phyloP scores from a whole-genome alignment of 2,329 filamentous ascomycete genomes.

The Fusarium marasasianum region DNA sequence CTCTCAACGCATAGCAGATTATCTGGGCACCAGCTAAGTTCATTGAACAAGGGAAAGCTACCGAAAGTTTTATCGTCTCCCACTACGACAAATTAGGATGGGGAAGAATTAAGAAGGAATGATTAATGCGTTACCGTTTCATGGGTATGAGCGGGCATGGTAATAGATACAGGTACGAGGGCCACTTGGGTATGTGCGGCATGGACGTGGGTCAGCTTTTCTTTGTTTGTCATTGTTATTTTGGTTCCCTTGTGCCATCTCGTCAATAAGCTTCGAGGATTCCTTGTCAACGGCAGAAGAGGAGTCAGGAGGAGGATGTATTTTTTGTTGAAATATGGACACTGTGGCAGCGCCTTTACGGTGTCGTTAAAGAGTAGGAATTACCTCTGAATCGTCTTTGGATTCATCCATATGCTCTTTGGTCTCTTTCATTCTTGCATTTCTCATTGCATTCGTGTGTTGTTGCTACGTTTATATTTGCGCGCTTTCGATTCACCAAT shows the following conservation, averaged over 20 bases:
- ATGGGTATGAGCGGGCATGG: slow-evolving; percentile 20
- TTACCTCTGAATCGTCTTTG: slow-evolving; percentile 4
- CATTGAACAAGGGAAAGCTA: slow-evolving; percentile 4
- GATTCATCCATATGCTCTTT: neutral
- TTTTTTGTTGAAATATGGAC: slow-evolving; percentile 27
- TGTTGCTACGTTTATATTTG: neutral
- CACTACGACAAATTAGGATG: slow-evolving; percentile 5
- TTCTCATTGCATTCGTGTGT: neutral
- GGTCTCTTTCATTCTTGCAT: neutral
- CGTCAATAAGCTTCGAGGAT: neutral
- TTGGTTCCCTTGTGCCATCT: slow-evolving; percentile 1
- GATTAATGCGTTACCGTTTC: slow-evolving; percentile 35
- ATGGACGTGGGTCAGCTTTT: slow-evolving; percentile 15
- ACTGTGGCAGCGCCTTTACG: slow-evolving; percentile 16
- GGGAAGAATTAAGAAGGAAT: slow-evolving; percentile 25
- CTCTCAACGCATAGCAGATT: slow-evolving; percentile 50
- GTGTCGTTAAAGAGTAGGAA: slow-evolving; percentile 25
- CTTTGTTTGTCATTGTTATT: slow-evolving; percentile 9
- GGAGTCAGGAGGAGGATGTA: slow-evolving; percentile 4
- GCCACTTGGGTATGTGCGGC: slow-evolving; percentile 21
- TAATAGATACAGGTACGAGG: slow-evolving; percentile 18
- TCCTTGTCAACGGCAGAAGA: neutral
- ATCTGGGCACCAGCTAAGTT: slow-evolving; percentile 17
- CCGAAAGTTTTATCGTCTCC: slow-evolving; percentile 1
- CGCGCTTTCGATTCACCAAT: neutral